Conservation (phyloP, 2,329 filamentous ascomycete genomes). For the Exserohilum rostratum region DNA sequence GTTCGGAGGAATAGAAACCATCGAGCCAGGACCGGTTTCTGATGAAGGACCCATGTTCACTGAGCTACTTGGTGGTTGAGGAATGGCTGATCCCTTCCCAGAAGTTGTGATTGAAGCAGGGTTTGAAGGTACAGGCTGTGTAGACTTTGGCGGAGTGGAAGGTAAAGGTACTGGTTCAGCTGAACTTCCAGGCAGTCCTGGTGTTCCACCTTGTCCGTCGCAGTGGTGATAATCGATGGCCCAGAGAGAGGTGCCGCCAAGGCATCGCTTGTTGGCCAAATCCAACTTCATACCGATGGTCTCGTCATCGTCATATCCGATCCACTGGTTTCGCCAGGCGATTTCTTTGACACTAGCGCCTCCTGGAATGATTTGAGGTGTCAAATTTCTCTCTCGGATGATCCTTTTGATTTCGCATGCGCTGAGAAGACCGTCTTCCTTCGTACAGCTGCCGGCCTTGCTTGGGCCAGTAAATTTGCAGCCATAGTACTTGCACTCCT, state of each 20-base stretch:
- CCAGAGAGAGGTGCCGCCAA: conserved; percentile 35
- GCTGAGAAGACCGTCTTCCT: conserved; percentile 43
- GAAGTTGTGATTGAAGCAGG: background rate
- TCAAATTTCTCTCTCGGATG: conserved; percentile 25
- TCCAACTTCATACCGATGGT: conserved; percentile 32
- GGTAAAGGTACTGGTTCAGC: background rate
- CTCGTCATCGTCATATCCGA: conserved; percentile 48
- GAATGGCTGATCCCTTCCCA: background rate
- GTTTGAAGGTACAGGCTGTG: background rate
- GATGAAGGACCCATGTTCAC: too few species aligned
- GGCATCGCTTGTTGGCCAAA: conserved; percentile 30
- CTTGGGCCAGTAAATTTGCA: conserved; percentile 29
- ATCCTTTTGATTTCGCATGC: conserved; percentile 48
- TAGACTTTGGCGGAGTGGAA: background rate
- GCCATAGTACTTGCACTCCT: conserved; percentile 24
- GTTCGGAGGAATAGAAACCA: background rate
- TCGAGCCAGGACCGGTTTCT: too few species aligned
- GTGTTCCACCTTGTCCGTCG: background rate
- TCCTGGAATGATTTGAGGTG: conserved; percentile 28
- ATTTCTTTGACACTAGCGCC: conserved; percentile 45
- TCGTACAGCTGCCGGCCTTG: conserved; percentile 27
- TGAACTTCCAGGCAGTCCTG: background rate
- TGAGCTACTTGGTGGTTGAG: background rate
- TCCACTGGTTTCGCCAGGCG: conserved; percentile 48
- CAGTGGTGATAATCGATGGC: conserved; percentile 26